Percentiles rank a stretch among this genome's conserved stretches.
Evolutionary conservation across 2,329 filamentous ascomycete genomes (phyloP).

Genomic region (Huntiella omanensis): DNA sequence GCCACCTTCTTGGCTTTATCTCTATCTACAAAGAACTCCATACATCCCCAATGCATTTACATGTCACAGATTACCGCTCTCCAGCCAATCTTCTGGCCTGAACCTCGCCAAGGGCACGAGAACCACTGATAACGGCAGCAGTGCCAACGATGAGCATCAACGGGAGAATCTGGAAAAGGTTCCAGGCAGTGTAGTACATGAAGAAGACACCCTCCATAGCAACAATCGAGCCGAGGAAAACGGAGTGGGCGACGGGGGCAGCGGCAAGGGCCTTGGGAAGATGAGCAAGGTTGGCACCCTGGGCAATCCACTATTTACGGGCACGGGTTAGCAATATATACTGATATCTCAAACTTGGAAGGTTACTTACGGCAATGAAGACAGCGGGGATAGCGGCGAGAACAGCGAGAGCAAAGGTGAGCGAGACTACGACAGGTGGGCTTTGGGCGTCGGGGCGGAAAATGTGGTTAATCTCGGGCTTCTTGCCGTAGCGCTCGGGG

Average conservation of each 20-base stretch:
- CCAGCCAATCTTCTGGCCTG: slow-evolving; percentile 72
- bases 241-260: slow-evolving; percentile 60
- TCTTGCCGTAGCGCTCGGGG: slow-evolving; percentile 67
- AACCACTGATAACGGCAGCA: slow-evolving; percentile 70
- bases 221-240: slow-evolving; percentile 76
- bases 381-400: slow-evolving; percentile 56
- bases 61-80: slow-evolving; percentile 25
- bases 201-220: slow-evolving; percentile 85
- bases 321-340: not conserved
- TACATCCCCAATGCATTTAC: not conserved
- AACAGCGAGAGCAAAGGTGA: slow-evolving; percentile 58
- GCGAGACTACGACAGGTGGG: slow-evolving; percentile 60
- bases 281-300: slow-evolving; percentile 73
- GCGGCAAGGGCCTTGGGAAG: slow-evolving; percentile 53
- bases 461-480: slow-evolving; percentile 72
- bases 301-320: slow-evolving; percentile 47
- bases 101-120: slow-evolving; percentile 79
- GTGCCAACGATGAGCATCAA: slow-evolving; percentile 47
- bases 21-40: not conserved
- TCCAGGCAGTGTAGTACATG: slow-evolving; percentile 86
- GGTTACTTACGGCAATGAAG: slow-evolving; percentile 42
- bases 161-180: slow-evolving; percentile 73
- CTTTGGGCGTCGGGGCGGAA: slow-evolving; percentile 67
- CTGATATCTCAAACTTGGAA: not conserved
- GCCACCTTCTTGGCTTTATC: not conserved